Evolutionary conservation across 2,329 filamentous ascomycete species (phyloP).

Genomic region (Aulographum hederae): DNA sequence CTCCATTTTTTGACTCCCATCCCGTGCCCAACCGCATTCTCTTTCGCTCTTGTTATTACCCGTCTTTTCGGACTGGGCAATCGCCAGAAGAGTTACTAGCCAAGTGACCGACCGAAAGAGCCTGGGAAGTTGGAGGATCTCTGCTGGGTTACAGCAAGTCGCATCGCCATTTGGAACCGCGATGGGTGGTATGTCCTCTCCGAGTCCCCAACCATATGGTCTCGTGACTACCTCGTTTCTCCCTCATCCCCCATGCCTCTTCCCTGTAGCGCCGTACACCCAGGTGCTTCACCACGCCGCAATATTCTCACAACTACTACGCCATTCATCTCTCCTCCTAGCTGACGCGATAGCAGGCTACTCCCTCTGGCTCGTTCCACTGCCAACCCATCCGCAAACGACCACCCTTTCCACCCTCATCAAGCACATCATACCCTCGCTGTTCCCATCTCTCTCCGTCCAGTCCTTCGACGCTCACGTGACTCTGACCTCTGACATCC

Average conservation of each 20-base stretch:
- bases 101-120: no score
- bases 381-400: constrained; percentile 14
- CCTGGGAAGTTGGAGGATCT: no score
- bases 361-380: constrained; percentile 25
- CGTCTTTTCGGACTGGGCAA: no score
- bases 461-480: constrained; percentile 22
- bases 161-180: background rate
- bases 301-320: background rate
- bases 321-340: background rate
- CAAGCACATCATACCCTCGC: constrained; percentile 11
- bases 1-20: no score
- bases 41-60: no score
- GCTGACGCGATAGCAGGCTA: constrained; percentile 17
- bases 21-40: no score
- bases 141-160: no score
- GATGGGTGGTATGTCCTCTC: background rate
- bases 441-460: constrained; percentile 16
- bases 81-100: no score
- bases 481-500: constrained; percentile 21
- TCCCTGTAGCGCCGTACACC: no score
- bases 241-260: no score
- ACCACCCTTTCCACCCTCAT: constrained; percentile 16
- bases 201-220: background rate
- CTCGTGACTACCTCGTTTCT: no score
- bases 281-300: background rate